Conservation (phyloP, 2,329 filamentous ascomycete species). For the Fusarium incarnatum region DNA sequence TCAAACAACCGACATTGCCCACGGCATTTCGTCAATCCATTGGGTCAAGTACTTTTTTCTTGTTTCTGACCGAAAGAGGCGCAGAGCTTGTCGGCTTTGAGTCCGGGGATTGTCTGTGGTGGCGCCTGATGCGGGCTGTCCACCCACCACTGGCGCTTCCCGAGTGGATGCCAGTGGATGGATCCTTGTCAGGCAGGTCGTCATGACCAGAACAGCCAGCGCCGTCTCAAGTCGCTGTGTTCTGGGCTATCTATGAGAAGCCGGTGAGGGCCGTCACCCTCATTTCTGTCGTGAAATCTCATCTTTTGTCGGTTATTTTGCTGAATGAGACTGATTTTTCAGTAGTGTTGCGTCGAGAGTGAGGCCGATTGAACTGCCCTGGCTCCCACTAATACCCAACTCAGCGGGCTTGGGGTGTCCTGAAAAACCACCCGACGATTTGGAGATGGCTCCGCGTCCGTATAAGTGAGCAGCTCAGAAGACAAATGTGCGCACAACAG, state of each 20-base stretch:
- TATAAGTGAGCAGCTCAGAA: slow-evolving; percentile 44
- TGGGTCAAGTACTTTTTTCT: slow-evolving; percentile 25
- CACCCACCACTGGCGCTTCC: slow-evolving; percentile 48
- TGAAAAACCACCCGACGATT: slow-evolving; percentile 38
- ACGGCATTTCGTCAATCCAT: slow-evolving; percentile 8
- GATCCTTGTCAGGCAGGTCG: slow-evolving; percentile 47
- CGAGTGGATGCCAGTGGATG: slow-evolving; percentile 46
- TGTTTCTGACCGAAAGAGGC: slow-evolving; percentile 34
- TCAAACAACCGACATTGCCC: background rate
- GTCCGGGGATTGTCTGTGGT: slow-evolving; percentile 47
- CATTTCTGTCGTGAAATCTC: slow-evolving; percentile 19
- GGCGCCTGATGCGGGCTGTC: slow-evolving; percentile 48
- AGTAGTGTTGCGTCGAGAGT: slow-evolving; percentile 9
- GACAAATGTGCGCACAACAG: slow-evolving; percentile 37
- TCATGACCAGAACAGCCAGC: slow-evolving; percentile 47
- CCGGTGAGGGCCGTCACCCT: slow-evolving; percentile 37
- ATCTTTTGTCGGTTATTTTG: slow-evolving; percentile 13
- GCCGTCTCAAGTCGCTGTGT: slow-evolving; percentile 43
- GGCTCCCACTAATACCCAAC: slow-evolving; percentile 29
- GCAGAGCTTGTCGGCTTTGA: slow-evolving; percentile 45
- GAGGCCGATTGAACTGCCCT: slow-evolving; percentile 9
- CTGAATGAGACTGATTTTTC: slow-evolving; percentile 10
- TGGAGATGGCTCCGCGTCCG: slow-evolving; percentile 36
- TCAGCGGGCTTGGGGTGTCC: slow-evolving; percentile 34
- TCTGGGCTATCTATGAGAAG: slow-evolving; percentile 36